phyloP scores from a whole-genome alignment of 129 eudicot genomes.

The Erigeron canadensis region DNA sequence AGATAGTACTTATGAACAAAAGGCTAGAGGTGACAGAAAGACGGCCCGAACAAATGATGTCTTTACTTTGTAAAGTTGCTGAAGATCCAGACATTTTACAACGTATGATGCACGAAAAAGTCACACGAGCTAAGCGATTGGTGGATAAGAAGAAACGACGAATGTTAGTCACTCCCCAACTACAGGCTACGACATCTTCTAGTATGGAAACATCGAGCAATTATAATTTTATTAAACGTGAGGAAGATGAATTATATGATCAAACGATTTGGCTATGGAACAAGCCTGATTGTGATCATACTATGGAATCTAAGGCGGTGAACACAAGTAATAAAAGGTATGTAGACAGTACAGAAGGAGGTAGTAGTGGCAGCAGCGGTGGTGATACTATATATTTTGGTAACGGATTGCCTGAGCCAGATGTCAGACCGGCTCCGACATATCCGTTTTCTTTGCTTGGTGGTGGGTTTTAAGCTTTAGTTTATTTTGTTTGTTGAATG shows the following conservation, averaged over 20 bases:
- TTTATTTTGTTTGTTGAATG: constrained; percentile 8
- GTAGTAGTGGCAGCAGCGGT: not conserved
- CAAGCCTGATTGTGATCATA: constrained; percentile 7
- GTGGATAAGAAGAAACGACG: constrained; percentile 46
- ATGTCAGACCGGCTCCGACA: constrained; percentile 42
- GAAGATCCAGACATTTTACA: constrained; percentile 75
- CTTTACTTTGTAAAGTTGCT: constrained; percentile 63
- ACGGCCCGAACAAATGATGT: constrained; percentile 88
- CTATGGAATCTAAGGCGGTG: constrained; percentile 12
- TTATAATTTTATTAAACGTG: constrained; percentile 38
- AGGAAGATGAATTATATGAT: constrained; percentile 33
- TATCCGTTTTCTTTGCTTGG: constrained; percentile 81
- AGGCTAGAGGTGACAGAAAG: constrained; percentile 71
- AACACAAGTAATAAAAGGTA: not conserved
- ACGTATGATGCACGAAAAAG: constrained; percentile 53
- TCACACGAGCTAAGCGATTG: constrained; percentile 29
- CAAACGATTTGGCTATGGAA: constrained; percentile 36
- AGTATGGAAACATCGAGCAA: constrained; percentile 18
- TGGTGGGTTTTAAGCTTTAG: constrained; percentile 56
- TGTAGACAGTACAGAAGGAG: not conserved
- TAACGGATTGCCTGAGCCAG: constrained; percentile 26
- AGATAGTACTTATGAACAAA: constrained; percentile 56
- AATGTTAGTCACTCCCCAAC: constrained; percentile 19
- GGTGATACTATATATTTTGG: constrained; percentile 25
- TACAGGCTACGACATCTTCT: constrained; percentile 29